Evolutionary conservation across 768 basidiomycete species (phyloP), one percentile per base, ranked within the genome.

Genomic region (Hemileccinum impolitum): DNA sequence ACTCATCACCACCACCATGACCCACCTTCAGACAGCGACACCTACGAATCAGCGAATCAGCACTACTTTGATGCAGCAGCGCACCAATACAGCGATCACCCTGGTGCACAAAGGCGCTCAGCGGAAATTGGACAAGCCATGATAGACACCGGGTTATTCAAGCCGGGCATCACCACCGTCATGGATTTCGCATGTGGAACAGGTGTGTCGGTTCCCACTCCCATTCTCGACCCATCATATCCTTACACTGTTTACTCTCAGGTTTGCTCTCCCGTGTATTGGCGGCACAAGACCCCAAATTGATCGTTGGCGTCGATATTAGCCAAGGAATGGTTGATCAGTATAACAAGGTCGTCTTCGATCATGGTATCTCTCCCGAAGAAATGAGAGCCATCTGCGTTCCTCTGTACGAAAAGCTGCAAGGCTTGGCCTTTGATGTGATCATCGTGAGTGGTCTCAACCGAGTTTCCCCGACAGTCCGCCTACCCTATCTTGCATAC

Each of bases 181-280:
- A 71, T 90, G 75, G 88, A 90, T 56, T 90, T 78, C 58, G 87
- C 87, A 5, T 90, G 87, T 61, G 86, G 87, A 12, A 78, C 78
- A 52, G 87, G 85, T 50, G 18, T 28, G 42, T 49, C 36, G 14
- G 5, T 3, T 4, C 19, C 26, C 11, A 15, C 17, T 39, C 26
- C 25, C 14, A 12, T n/a, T 4, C 35, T n/a, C 26, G 34, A 21
- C 11, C n/a, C 17, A 14, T 37, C 14, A 4, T 23, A n/a, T 5
- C 10, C 34, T 23, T 14, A 30, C 21, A 32, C 36, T 12, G 14
- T 19, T 4, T 32, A 12, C 17, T 18, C 10, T 13, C 35, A 90
- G 89, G 89, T 14, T 64, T 81, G 18, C 64, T 88, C 14, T 83
- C 87, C 2, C 74, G 79, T 53, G 74, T 77, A 37, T 73, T 90